These are phyloP conservation scores for Aspergillus uvarum DNA, from an alignment of 2,329 filamentous ascomycete genomes.

Conservation along the genomic window DNA sequence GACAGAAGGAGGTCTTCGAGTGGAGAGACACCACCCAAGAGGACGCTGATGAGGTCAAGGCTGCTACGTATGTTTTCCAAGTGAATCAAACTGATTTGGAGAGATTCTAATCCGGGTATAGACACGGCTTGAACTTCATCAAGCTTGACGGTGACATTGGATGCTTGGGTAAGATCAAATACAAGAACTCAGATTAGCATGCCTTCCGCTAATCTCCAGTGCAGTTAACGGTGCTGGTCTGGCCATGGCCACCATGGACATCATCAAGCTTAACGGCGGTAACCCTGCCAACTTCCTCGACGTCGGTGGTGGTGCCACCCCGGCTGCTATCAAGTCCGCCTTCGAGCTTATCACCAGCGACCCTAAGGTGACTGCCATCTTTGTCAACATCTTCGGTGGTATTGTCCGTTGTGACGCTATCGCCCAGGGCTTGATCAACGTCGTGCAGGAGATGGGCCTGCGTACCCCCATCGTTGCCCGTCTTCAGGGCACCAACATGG, in stretches of 20 bases:
- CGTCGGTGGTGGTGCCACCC: constrained; percentile 95
- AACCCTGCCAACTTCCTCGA: constrained; percentile 97
- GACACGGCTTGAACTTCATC: constrained; percentile 92
- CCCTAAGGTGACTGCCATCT: constrained; percentile 96
- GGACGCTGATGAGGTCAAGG: constrained; percentile 95
- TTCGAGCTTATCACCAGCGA: constrained; percentile 99
- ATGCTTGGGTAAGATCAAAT: constrained; percentile 61
- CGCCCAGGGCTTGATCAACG: constrained; percentile 91
- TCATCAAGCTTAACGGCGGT: constrained; percentile 99
- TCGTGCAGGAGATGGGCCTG: constrained; percentile 91
- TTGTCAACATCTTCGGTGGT: constrained; percentile 99
- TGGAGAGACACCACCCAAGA: constrained; percentile 96
- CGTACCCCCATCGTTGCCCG: constrained; percentile 95
- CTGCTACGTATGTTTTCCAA: constrained; percentile 67
- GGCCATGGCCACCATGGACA: constrained; percentile 99
- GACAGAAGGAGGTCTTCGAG: constrained; percentile 92
- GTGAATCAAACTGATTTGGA: background rate
- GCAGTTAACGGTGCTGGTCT: constrained; percentile 94
- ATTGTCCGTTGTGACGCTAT: constrained; percentile 98
- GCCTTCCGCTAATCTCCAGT: constrained; percentile 12
- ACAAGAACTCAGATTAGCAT: background rate
- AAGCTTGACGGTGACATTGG: constrained; percentile 99
- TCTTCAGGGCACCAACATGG: constrained; percentile 98
- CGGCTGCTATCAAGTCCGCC: constrained; percentile 92
- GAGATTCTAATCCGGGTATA: constrained; percentile 27